phyloP scores from a whole-genome alignment of 2,329 filamentous ascomycete species.

The Fusarium staphyleae region DNA sequence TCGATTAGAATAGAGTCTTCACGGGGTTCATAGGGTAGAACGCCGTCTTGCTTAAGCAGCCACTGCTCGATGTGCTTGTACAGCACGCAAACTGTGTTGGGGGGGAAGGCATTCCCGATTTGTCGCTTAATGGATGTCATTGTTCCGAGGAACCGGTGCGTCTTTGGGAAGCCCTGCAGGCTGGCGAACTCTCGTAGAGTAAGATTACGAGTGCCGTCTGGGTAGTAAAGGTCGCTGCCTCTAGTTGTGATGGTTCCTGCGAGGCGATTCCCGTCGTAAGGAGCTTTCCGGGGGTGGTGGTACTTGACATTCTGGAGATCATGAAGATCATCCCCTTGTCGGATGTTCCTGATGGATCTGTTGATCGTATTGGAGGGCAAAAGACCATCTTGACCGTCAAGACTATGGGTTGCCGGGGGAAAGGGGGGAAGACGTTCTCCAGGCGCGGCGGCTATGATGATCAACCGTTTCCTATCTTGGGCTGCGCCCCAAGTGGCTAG shows the following conservation, averaged over 20 bases:
- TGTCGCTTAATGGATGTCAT: slow-evolving; percentile 61
- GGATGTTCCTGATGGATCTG: slow-evolving; percentile 50
- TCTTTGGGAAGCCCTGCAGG: slow-evolving; percentile 72
- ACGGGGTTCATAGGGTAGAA: slow-evolving; percentile 32
- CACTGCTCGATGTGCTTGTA: slow-evolving; percentile 57
- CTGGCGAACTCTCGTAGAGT: slow-evolving; percentile 72
- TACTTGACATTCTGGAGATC: slow-evolving; percentile 42
- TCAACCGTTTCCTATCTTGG: slow-evolving; percentile 58
- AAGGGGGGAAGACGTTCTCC: slow-evolving; percentile 75
- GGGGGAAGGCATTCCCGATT: slow-evolving; percentile 82
- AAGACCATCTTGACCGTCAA: slow-evolving; percentile 45
- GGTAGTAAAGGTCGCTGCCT: slow-evolving; percentile 70
- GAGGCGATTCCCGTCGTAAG: slow-evolving; percentile 58
- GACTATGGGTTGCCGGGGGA: slow-evolving; percentile 66
- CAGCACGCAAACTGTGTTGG: slow-evolving; percentile 59
- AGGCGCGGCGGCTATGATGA: slow-evolving; percentile 68
- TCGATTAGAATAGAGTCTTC: slow-evolving; percentile 39
- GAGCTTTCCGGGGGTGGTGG: slow-evolving; percentile 40
- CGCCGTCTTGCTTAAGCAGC: slow-evolving; percentile 54
- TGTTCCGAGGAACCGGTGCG: slow-evolving; percentile 62
- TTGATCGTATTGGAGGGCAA: slow-evolving; percentile 54
- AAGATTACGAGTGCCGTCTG: slow-evolving; percentile 66
- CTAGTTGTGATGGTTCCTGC: slow-evolving; percentile 69
- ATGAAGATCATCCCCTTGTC: slow-evolving; percentile 49
- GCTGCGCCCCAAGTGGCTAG: slow-evolving; percentile 60